Conservation (phyloP, 768 basidiomycete species). For the Hydnum rufescens region DNA sequence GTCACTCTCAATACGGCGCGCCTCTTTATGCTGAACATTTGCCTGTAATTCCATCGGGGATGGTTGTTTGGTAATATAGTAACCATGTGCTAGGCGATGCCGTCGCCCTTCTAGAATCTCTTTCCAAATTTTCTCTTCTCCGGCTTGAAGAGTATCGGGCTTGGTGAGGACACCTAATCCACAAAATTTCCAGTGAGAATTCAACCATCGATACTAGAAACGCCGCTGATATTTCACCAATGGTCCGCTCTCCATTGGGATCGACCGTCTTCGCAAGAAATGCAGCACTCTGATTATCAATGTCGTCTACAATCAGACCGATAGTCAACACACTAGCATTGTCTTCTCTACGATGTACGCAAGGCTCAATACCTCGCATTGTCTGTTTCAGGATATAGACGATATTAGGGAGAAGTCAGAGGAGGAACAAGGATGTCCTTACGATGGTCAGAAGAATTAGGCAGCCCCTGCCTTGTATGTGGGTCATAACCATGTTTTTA, state of each 20-base stretch:
- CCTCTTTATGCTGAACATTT: conserved; percentile 19
- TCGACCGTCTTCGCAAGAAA: conserved; percentile 34
- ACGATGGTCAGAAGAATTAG: conserved; percentile 35
- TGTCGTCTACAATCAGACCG: conserved; percentile 33
- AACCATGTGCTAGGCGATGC: conserved; percentile 33
- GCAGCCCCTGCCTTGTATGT: conserved; percentile 32
- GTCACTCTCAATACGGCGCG: conserved; percentile 20
- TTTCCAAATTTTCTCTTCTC: conserved; percentile 26
- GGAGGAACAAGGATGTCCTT: not conserved
- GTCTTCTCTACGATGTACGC: too few relatives aligned
- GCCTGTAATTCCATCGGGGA: conserved; percentile 28
- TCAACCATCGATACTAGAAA: not conserved
- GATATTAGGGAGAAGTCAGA: not conserved
- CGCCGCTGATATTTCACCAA: conserved; percentile 25
- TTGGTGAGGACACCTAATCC: conserved; percentile 49
- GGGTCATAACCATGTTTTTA: conserved; percentile 25
- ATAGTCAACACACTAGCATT: too few relatives aligned
- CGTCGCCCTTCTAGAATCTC: conserved; percentile 27
- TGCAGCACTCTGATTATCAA: conserved; percentile 42
- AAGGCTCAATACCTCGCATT: conserved; percentile 36
- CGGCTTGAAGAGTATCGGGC: conserved; percentile 35
- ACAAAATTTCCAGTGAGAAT: not conserved
- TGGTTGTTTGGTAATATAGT: conserved; percentile 46
- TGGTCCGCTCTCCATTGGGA: conserved; percentile 35
- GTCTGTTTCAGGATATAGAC: conserved; percentile 29